phyloP scores from a whole-genome alignment of 495 filamentous ascomycete species.

The Trichoderma parareesei region DNA sequence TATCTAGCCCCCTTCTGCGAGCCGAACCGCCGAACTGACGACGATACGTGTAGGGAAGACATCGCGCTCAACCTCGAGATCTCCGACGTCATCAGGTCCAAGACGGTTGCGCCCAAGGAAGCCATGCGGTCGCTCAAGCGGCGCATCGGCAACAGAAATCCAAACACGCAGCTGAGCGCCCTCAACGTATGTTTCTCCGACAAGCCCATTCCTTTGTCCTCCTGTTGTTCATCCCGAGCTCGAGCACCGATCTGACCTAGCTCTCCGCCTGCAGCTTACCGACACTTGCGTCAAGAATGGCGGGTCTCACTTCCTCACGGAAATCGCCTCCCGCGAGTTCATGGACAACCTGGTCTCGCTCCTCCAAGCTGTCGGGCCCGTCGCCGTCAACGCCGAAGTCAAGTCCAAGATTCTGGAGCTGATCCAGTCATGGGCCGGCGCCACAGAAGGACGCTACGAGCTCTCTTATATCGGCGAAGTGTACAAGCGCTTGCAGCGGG shows the following conservation, averaged over 20 bases:
- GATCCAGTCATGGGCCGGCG: conserved; percentile 88
- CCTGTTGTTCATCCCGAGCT: conserved; percentile 1
- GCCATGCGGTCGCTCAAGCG: conserved; percentile 93
- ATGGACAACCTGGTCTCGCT: conserved; percentile 95
- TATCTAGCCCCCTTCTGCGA: conserved; percentile 13
- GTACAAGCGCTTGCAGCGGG: conserved; percentile 69
- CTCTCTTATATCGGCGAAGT: conserved; percentile 80
- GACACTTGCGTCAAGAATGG: conserved; percentile 99
- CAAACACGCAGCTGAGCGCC: conserved; percentile 88
- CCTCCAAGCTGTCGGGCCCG: conserved; percentile 67
- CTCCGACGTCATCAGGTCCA: conserved; percentile 90
- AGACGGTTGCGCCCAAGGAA: conserved; percentile 92
- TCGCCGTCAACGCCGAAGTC: conserved; percentile 74
- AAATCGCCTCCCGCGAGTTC: conserved; percentile 94
- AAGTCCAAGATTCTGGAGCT: conserved; percentile 84
- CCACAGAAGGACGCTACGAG: conserved; percentile 76
- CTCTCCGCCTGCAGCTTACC: conserved; percentile 55
- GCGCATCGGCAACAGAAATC: conserved; percentile 91
- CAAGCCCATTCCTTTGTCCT: not conserved
- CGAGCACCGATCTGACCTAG: conserved; percentile 15
- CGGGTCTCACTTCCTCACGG: conserved; percentile 87
- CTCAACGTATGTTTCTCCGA: conserved; percentile 58
- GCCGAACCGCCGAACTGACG: not conserved
- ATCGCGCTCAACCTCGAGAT: conserved; percentile 96
- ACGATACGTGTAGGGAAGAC: conserved; percentile 61